Base-by-base conservation (phyloP, 1,284 basidiomycete genomes). In the Malassezia dermatis region DNA sequence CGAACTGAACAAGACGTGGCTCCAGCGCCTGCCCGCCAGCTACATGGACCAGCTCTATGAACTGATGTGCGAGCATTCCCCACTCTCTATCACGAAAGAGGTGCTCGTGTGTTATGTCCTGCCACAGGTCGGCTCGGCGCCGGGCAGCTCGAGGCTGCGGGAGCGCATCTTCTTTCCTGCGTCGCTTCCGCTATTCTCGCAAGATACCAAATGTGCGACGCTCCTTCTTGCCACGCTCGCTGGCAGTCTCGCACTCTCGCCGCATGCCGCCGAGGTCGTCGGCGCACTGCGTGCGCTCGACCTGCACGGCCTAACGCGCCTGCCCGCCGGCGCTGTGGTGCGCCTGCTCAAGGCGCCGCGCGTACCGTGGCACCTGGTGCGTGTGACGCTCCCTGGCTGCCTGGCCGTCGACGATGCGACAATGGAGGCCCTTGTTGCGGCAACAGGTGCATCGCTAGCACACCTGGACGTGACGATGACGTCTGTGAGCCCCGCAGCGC, bases 121-220 rank as follows among this genome's bases (percentile, higher is more conserved):
- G 6, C 55, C 55, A 10, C n/a, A 44, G 8, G 44, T 44, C 2
- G 31, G 32, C n/a, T 24, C n/a, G 13, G 11, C 53, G 26, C 37
- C 53, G 1, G n/a, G 12, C 7, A 30, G 26, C 19, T 19, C 45
- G 11, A 42, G 55, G 13, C 26, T 52, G 19, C 55, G 55, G 21
- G 23, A 37, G 26, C 55, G 50, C 26, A 21, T 57, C 21, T 57
- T 57, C 34, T 42, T 57, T 19, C 55, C 55, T 3, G 55, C 49
- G 8, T 57, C 55, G 19, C 44, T 57, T 15, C 55, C 55, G 11
- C 44, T 57, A 3, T 57, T 57, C 35, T 57, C 55, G 15, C 49
- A 57, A 26, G 55, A 57, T 42, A 27, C 19, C 28, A 57, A 57
- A 27, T 39, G 35, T 27, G 55, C 55, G 2, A 4, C 55, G n/a